Percentiles rank a stretch among this genome's conserved stretches.
Conservation (phyloP, 2,329 filamentous ascomycete species). For the Didymella glomerata region DNA sequence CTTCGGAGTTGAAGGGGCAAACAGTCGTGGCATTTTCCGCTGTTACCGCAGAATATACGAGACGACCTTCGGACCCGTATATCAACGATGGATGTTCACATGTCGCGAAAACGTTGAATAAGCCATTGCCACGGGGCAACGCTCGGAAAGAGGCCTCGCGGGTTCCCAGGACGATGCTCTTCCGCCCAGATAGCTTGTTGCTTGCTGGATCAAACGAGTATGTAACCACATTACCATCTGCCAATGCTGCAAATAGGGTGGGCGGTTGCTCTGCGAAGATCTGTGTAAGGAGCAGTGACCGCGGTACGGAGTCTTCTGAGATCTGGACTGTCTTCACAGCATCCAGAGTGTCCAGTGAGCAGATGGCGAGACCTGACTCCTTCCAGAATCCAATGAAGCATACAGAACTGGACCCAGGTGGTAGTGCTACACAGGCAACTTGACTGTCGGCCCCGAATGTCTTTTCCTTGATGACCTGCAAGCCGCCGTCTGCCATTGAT, state of each 20-base stretch:
- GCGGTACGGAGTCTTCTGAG: slow-evolving; percentile 77
- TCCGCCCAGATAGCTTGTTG: slow-evolving; percentile 74
- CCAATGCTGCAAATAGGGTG: slow-evolving; percentile 87
- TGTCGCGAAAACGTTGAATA: slow-evolving; percentile 87
- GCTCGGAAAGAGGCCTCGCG: slow-evolving; percentile 83
- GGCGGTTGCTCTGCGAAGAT: slow-evolving; percentile 73
- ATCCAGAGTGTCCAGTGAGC: slow-evolving; percentile 72
- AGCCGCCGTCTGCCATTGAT: slow-evolving; percentile 53
- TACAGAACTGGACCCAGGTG: slow-evolving; percentile 67
- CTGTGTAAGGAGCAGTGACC: slow-evolving; percentile 81
- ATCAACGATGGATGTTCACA: slow-evolving; percentile 95
- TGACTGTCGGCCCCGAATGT: slow-evolving; percentile 74
- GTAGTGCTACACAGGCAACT: slow-evolving; percentile 83
- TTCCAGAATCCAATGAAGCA: slow-evolving; percentile 90
- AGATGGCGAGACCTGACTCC: slow-evolving; percentile 78
- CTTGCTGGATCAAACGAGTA: slow-evolving; percentile 73
- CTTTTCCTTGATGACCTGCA: slow-evolving; percentile 67
- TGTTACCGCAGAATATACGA: slow-evolving; percentile 93
- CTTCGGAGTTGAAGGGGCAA: slow-evolving; percentile 81
- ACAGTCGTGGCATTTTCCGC: slow-evolving; percentile 84
- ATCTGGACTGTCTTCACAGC: slow-evolving; percentile 66
- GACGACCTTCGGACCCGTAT: slow-evolving; percentile 84
- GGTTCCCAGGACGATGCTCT: slow-evolving; percentile 84
- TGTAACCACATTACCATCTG: slow-evolving; percentile 88
- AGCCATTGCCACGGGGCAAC: slow-evolving; percentile 70